A percentile compares a stretch with the other conserved stretches of the same genome.
Evolutionary conservation across 2,329 filamentous ascomycete genomes (phyloP).

Genomic region (Ascochyta koolunga): DNA sequence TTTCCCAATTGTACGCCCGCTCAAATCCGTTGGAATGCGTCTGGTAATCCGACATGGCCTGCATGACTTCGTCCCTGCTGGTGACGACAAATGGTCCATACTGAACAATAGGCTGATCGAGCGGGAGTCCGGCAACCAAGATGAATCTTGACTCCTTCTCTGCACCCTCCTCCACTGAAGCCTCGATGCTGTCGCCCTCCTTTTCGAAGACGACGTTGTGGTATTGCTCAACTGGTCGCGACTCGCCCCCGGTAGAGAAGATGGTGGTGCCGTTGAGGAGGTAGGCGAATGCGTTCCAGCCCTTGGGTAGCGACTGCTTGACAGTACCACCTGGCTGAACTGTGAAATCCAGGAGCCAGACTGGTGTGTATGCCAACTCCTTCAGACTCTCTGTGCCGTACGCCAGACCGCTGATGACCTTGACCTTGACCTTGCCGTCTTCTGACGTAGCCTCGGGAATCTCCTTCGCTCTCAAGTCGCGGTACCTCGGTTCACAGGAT

Average conservation of each 20-base stretch:
- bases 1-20: slow-evolving; percentile 74
- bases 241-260: slow-evolving; percentile 54
- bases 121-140: slow-evolving; percentile 74
- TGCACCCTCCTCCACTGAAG: slow-evolving; percentile 69
- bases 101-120: slow-evolving; percentile 49
- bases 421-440: slow-evolving; percentile 75
- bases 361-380: slow-evolving; percentile 92
- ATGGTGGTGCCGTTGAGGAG: slow-evolving; percentile 74
- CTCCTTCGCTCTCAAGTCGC: slow-evolving; percentile 78
- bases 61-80: slow-evolving; percentile 44
- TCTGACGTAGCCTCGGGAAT: slow-evolving; percentile 78
- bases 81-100: slow-evolving; percentile 50
- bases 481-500: slow-evolving; percentile 87
- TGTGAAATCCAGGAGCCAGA: slow-evolving; percentile 90
- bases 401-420: slow-evolving; percentile 86
- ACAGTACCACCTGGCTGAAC: slow-evolving; percentile 80
- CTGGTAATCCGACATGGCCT: slow-evolving; percentile 48
- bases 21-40: slow-evolving; percentile 53
- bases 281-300: slow-evolving; percentile 92
- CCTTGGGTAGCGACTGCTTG: slow-evolving; percentile 73
- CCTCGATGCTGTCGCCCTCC: slow-evolving; percentile 75
- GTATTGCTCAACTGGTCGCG: slow-evolving; percentile 65
- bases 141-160: slow-evolving; percentile 66
- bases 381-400: slow-evolving; percentile 85
- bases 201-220: slow-evolving; percentile 90